These are phyloP conservation scores for Scedosporium minutisporum DNA, from an alignment of 2,329 filamentous ascomycete species.

Conservation along the genomic window DNA sequence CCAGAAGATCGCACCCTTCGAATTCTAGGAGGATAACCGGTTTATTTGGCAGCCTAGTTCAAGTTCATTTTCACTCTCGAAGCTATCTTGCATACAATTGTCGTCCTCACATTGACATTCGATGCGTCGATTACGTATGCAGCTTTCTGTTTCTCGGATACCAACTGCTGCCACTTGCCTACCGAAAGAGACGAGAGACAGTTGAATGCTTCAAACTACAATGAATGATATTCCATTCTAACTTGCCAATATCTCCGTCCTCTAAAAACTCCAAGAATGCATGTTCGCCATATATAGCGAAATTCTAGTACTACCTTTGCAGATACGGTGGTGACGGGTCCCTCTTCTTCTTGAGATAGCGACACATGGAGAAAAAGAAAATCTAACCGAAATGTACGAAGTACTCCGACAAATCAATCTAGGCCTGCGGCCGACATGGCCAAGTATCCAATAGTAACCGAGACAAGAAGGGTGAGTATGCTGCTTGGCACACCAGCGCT, in stretches of 20 bases:
- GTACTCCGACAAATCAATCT: conserved; percentile 21
- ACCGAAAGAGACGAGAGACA: background rate
- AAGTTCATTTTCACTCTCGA: no score
- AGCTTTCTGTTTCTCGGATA: no score
- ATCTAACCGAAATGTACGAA: background rate
- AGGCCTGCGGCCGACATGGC: conserved; percentile 71
- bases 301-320: no score
- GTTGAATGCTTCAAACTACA: background rate
- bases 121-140: no score
- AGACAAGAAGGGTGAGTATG: conserved; percentile 68
- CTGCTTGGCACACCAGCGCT: conserved; percentile 85
- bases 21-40: no score
- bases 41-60: no score
- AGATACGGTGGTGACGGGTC: no score
- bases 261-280: background rate
- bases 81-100: no score
- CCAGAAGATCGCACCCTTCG: background rate
- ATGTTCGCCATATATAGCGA: background rate
- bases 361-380: background rate
- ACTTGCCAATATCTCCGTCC: background rate
- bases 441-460: conserved; percentile 83
- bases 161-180: no score
- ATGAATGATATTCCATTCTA: background rate
- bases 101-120: no score
- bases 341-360: background rate